Conservation (phyloP, 371 early-diverging fungal genomes). For the Apophysomyces trapeziformis region DNA sequence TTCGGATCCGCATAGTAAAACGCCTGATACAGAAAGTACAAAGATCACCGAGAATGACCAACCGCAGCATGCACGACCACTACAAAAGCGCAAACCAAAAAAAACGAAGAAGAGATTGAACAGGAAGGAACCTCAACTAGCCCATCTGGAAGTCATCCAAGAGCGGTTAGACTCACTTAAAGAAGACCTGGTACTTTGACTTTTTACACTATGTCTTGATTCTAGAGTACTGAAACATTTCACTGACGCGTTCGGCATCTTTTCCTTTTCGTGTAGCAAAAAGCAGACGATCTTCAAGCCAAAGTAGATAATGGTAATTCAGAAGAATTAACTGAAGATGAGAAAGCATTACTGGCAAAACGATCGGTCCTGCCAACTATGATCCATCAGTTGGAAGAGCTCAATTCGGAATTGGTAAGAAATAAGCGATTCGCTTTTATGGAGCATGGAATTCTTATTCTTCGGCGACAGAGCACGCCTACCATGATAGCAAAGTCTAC, state of each 20-base stretch:
- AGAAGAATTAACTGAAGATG: background rate
- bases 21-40: background rate
- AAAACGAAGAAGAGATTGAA: conserved; percentile 14
- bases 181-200: conserved; percentile 29
- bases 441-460: background rate
- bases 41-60: conserved; percentile 8
- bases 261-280: background rate
- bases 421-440: background rate
- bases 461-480: conserved; percentile 1
- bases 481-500: conserved; percentile 2
- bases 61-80: conserved; percentile 7
- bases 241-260: background rate
- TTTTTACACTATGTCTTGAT: background rate
- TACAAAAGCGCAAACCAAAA: conserved; percentile 12
- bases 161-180: conserved; percentile 24
- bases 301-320: background rate
- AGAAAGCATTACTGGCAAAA: conserved; percentile 6
- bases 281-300: conserved; percentile 6
- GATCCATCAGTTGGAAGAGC: conserved; percentile 6
- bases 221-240: background rate
- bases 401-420: conserved; percentile 17
- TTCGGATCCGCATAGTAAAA: background rate
- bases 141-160: conserved; percentile 33
- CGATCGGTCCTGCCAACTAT: conserved; percentile 2
- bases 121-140: conserved; percentile 14